A percentile compares a stretch with the other conserved stretches of the same genome.
Evolutionary conservation across 495 filamentous ascomycete genomes (phyloP).

Genomic region (Penicillium maclennaniae): DNA sequence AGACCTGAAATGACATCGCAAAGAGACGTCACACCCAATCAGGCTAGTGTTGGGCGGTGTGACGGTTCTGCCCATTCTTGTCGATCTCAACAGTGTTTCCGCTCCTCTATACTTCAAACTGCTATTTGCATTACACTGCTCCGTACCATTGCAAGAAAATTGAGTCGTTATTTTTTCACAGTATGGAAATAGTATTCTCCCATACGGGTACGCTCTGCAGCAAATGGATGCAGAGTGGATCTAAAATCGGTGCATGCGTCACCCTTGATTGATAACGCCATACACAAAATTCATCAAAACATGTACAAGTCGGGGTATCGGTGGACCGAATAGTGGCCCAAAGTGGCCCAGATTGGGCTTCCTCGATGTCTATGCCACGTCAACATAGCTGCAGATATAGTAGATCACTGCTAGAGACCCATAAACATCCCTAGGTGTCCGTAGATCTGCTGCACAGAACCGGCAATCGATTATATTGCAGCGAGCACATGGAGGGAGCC

Average conservation of each 20-base stretch:
- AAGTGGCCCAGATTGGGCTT: not conserved
- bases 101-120: not conserved
- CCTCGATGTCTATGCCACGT: constrained; percentile 9
- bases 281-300: constrained; percentile 1
- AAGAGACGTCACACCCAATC: constrained; percentile 29
- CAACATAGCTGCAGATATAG: constrained; percentile 13
- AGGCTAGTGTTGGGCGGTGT: constrained; percentile 27
- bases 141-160: not conserved
- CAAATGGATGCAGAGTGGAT: constrained; percentile 12
- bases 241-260: constrained; percentile 8
- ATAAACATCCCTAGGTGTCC: constrained; percentile 9
- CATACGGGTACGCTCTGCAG: not conserved
- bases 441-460: constrained; percentile 10
- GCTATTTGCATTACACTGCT: not conserved
- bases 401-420: constrained; percentile 12
- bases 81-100: not conserved
- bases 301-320: constrained; percentile 8
- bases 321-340: constrained; percentile 1
- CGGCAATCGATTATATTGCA: constrained; percentile 1
- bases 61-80: constrained; percentile 15
- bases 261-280: constrained; percentile 22
- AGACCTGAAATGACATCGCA: constrained; percentile 29
- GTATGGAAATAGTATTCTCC: not conserved
- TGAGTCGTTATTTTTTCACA: not conserved
- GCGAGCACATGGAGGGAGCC: not conserved